Base-by-base conservation (phyloP, 129 eudicot genomes). In the Escallonia rubra region DNA sequence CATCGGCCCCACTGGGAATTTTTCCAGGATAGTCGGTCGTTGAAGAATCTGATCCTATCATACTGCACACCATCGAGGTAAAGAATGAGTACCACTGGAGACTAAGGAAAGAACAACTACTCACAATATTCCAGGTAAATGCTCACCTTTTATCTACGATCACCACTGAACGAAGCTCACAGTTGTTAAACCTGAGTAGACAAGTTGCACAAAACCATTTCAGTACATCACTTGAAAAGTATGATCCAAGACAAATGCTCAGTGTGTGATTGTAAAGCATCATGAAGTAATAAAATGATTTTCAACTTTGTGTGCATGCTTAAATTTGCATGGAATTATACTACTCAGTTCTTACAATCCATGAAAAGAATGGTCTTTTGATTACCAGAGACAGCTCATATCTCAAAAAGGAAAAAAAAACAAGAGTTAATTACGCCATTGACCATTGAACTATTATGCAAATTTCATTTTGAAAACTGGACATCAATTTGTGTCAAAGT, bases 81-180 rank as follows among this genome's bases (percentile, higher is more conserved):
- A 62, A 39, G 8, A 12, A 44, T 59, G 42, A 68, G 45, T 10
- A 15, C 34, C 34, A 23, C 34, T 23, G 34, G 34, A 23, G 1
- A 23, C 34, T 23, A 23, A 23, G 13, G 7, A 53, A 47, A 15
- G 3, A 40, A 16, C 54, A 15, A 34, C 0, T 23, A 1, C 8
- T 34, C 38, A 23, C 34, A 23, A 4, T 4, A 59, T 8, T 59
- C 12, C 14, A 23, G 8, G 13, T 9, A 46, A 6, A 54, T 39
- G 63, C 78, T 62, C 60, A 92, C 98, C 98, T 75, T 80, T 67
- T 89, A 72, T 92, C 91, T 15, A 88, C 90, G 47, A 86, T 75
- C 57, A 92, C 86, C 78, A 88, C 43, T 2, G 98, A 86, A 57
- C 98, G 96, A 64, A 92, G 96, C 80, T 88, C 98, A 16, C 96